Evolutionary conservation across 164 flowering plant genomes (phyloP).

Genomic region (Paratinospora sagittata): DNA sequence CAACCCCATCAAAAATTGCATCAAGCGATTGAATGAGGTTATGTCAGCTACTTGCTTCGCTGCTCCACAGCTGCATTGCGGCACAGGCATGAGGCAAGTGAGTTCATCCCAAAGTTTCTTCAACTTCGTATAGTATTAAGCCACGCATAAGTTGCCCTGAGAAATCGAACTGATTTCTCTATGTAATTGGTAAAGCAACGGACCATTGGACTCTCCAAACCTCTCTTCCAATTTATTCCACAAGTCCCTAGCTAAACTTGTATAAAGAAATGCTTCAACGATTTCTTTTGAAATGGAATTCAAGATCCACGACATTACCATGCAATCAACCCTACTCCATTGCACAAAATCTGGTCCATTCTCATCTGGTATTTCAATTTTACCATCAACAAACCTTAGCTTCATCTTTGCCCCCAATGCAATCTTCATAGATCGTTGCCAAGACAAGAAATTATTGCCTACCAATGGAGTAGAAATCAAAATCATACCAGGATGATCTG

Average conservation of each 20-base stretch:
- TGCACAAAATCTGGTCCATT: background rate
- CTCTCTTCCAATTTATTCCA: background rate
- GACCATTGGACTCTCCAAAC: background rate
- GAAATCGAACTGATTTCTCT: background rate
- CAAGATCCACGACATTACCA: background rate
- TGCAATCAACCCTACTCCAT: background rate
- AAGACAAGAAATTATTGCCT: background rate
- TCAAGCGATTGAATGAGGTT: background rate
- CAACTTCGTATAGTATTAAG: background rate
- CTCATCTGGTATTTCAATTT: background rate
- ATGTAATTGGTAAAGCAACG: background rate
- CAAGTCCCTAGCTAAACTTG: background rate
- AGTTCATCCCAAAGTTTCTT: background rate
- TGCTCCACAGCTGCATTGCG: background rate
- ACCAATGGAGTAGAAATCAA: background rate
- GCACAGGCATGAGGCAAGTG: background rate
- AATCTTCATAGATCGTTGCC: background rate
- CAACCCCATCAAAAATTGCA: background rate
- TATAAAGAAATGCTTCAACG: background rate
- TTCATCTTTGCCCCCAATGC: background rate
- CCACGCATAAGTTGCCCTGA: background rate
- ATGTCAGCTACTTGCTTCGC: background rate
- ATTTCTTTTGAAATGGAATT: background rate
- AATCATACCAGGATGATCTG: background rate
- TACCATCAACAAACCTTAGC: background rate